A percentile compares a stretch with the other conserved stretches of the same genome.
These are phyloP conservation scores for Phylloboletellus chloephorus DNA, from an alignment of 1,284 basidiomycete species.

Conservation along the genomic window DNA sequence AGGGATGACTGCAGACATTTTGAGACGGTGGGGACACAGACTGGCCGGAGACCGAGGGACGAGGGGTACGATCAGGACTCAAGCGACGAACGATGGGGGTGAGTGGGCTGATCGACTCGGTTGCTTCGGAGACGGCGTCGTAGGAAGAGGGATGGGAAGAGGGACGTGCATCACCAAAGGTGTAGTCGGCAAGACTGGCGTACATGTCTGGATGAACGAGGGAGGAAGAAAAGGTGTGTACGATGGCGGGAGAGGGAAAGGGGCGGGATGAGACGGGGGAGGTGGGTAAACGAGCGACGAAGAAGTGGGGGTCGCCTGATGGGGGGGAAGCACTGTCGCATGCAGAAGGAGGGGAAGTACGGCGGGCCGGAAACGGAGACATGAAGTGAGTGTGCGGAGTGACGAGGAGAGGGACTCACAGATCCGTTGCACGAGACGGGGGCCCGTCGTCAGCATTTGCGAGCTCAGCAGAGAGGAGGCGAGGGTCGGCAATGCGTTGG, in stretches of 20 bases:
- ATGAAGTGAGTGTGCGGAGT: not conserved
- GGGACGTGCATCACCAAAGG: conserved; percentile 19
- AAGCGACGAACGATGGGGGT: conserved; percentile 14
- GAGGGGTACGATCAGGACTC: conserved; percentile 46
- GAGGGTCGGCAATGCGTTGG: conserved; percentile 30
- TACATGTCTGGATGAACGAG: conserved; percentile 18
- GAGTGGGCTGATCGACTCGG: conserved; percentile 29
- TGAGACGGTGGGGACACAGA: conserved; percentile 17
- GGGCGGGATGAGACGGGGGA: not conserved
- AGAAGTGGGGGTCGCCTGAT: not conserved
- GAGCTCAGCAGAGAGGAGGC: conserved; percentile 29
- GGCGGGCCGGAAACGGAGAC: not conserved
- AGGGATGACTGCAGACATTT: conserved; percentile 36
- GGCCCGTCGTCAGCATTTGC: conserved; percentile 4
- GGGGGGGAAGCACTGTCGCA: not conserved
- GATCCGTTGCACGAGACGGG: too few species aligned
- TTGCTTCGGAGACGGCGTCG: conserved; percentile 14
- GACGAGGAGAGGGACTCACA: conserved; percentile 1
- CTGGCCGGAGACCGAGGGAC: conserved; percentile 45
- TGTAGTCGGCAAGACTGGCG: conserved; percentile 26
- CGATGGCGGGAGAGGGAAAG: not conserved
- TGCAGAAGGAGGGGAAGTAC: not conserved
- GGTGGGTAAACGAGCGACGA: not conserved
- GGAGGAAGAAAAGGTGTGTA: not conserved
- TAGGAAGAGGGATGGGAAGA: conserved; percentile 8